Conservation (phyloP, 2,329 filamentous ascomycete genomes). For the Penicillium sp. region DNA sequence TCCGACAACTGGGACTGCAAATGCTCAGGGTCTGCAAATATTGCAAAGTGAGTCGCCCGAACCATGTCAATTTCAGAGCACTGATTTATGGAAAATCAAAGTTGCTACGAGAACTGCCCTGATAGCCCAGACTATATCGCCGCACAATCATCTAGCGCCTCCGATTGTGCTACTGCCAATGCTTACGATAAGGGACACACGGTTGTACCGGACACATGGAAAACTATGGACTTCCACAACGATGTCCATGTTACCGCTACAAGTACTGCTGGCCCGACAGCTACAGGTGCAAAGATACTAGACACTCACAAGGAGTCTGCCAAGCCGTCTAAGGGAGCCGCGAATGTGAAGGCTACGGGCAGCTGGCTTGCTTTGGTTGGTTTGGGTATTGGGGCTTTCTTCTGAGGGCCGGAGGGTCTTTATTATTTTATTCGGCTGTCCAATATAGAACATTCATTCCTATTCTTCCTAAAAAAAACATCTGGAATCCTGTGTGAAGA, state of each 20-base stretch:
- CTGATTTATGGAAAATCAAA: slow-evolving; percentile 11
- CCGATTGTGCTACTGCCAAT: slow-evolving; percentile 30
- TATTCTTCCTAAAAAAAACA: not conserved
- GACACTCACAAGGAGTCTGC: slow-evolving; percentile 17
- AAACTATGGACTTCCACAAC: slow-evolving; percentile 4
- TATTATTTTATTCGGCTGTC: not conserved
- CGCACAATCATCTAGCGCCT: slow-evolving; percentile 23
- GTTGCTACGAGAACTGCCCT: slow-evolving; percentile 31
- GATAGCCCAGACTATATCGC: slow-evolving; percentile 23
- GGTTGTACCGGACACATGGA: slow-evolving; percentile 24
- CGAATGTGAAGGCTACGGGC: slow-evolving; percentile 17
- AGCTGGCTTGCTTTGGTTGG: slow-evolving; percentile 27
- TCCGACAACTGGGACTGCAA: slow-evolving; percentile 32
- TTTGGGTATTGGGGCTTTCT: slow-evolving; percentile 22
- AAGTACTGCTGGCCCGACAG: slow-evolving; percentile 12
- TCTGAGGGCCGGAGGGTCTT: slow-evolving; percentile 3
- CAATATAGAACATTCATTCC: not conserved
- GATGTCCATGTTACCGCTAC: slow-evolving; percentile 14
- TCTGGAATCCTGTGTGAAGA: not conserved
- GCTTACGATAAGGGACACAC: slow-evolving; percentile 27
- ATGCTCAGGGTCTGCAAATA: slow-evolving; percentile 29
- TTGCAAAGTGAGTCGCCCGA: slow-evolving; percentile 27
- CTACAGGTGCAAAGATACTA: slow-evolving; percentile 10
- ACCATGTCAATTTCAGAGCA: not conserved
- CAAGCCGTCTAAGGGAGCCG: slow-evolving; percentile 26